phyloP scores from a whole-genome alignment of 1,284 basidiomycete genomes.

The Papiliotrema nemorosa region DNA sequence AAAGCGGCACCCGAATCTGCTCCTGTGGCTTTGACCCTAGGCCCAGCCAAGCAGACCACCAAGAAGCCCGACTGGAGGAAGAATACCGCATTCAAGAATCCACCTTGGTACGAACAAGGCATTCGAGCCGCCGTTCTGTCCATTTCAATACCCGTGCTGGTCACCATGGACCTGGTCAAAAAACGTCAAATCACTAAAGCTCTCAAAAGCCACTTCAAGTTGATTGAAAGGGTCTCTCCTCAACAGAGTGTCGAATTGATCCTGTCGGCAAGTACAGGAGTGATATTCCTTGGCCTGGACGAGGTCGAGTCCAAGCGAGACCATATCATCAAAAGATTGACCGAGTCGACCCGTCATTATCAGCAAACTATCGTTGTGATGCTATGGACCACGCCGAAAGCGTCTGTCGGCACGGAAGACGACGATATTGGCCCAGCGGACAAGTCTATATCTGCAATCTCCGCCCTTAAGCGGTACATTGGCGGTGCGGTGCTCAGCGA shows the following conservation, averaged over 20 bases:
- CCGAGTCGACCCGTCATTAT: slow-evolving; percentile 8
- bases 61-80: background rate
- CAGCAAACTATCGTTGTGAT: slow-evolving; percentile 13
- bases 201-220: background rate
- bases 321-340: slow-evolving; percentile 3
- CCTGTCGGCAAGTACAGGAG: slow-evolving; percentile 10
- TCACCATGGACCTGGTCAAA: background rate
- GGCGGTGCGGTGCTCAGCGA: too few relatives aligned
- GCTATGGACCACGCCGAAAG: slow-evolving; percentile 2
- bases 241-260: slow-evolving; percentile 16
- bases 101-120: slow-evolving; percentile 6
- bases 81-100: slow-evolving; percentile 3
- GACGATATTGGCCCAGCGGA: too few relatives aligned
- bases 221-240: background rate
- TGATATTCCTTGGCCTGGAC: slow-evolving; percentile 3
- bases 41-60: too few relatives aligned
- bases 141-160: background rate
- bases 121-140: background rate
- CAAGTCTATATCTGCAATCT: too few relatives aligned
- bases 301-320: background rate
- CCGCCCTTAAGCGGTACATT: too few relatives aligned
- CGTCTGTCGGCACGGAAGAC: background rate
- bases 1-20: too few relatives aligned
- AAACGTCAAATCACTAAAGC: background rate
- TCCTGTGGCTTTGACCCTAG: too few relatives aligned